Conservation (phyloP, 2,329 filamentous ascomycete genomes). For the Hymenoscyphus albidus region DNA sequence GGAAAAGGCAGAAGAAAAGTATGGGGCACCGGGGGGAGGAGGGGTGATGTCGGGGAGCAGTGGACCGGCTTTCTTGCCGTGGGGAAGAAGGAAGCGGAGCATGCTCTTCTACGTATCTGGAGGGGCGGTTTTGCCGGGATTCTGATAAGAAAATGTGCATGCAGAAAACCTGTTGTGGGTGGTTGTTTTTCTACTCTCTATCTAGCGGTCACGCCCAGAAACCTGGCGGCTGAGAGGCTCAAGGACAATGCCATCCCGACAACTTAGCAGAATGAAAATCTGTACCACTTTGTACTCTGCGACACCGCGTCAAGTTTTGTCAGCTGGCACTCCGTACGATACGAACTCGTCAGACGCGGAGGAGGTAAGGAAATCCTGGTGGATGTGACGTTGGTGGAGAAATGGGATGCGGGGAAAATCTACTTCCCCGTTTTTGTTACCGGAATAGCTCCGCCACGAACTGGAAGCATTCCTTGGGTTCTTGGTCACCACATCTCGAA, state of each 20-base stretch:
- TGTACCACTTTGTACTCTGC: background rate
- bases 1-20: conserved; percentile 14
- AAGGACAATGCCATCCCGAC: too few species aligned
- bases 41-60: background rate
- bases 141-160: too few species aligned
- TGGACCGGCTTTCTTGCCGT: background rate
- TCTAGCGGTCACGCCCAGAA: too few species aligned
- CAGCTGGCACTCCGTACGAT: background rate
- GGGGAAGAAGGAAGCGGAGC: background rate
- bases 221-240: too few species aligned
- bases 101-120: background rate
- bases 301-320: background rate
- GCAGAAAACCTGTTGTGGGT: too few species aligned
- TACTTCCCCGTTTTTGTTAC: background rate
- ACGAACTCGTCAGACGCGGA: background rate
- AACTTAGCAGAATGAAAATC: too few species aligned
- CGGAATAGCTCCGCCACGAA: background rate
- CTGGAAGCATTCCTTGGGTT: too few species aligned
- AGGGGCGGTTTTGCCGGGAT: background rate
- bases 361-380: background rate
- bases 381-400: background rate
- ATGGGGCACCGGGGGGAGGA: background rate
- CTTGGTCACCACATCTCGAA: too few species aligned
- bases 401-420: background rate
- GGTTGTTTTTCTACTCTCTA: too few species aligned